Conservation (phyloP, 169 alveolate genomes). For the Miamiensis avidus region DNA sequence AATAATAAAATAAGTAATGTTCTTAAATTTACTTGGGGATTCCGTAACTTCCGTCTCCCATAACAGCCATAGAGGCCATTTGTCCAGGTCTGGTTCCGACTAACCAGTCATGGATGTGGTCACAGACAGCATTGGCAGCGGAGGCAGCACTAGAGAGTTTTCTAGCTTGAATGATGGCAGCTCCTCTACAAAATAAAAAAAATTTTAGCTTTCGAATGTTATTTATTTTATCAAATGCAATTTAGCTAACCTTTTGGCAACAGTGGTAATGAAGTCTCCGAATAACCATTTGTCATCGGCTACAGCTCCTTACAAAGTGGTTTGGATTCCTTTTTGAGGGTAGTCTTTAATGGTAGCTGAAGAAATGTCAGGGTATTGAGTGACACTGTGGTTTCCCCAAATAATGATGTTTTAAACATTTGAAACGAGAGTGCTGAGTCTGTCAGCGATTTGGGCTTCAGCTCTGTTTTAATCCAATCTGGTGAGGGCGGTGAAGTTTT, state of each 20-base stretch:
- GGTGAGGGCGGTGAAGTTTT: constrained; percentile 80
- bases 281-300: constrained; percentile 32
- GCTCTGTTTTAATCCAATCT: constrained; percentile 84
- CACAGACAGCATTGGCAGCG: constrained; percentile 37
- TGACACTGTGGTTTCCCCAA: constrained; percentile 78
- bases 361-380: constrained; percentile 66
- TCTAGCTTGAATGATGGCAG: constrained; percentile 53
- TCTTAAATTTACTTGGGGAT: constrained; percentile 3
- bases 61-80: constrained; percentile 20
- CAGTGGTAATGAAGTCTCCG: constrained; percentile 33
- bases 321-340: neutral
- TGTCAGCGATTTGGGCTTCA: constrained; percentile 54
- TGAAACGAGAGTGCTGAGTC: constrained; percentile 39
- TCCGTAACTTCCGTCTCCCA: constrained; percentile 12
- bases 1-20: too few species aligned
- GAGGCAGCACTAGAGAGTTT: constrained; percentile 47
- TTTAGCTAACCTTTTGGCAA: constrained; percentile 23
- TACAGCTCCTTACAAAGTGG: constrained; percentile 18
- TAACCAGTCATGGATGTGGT: constrained; percentile 28
- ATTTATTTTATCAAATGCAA: too few species aligned
- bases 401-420: constrained; percentile 58
- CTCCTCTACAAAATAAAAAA: constrained; percentile 48
- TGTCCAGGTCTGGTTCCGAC: constrained; percentile 8
- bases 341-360: constrained; percentile 29
- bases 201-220: too few species aligned